Evolutionary conservation across 192 early-diverging fungal genomes (phyloP).

Genomic region (Helicostylum pulchrum): DNA sequence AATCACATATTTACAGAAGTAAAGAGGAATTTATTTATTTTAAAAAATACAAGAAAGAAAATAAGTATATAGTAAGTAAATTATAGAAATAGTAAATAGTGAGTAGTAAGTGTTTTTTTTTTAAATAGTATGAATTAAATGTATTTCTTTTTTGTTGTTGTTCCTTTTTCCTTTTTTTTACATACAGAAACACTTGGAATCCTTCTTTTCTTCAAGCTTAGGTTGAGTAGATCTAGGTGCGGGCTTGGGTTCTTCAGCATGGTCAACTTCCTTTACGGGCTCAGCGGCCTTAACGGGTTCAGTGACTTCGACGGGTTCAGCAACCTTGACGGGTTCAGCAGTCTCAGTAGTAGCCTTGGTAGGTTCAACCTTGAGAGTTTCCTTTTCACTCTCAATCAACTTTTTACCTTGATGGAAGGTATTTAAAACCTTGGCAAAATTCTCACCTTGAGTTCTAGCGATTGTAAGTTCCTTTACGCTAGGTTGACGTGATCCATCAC

Average conservation of each 20-base stretch:
- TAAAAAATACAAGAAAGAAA: not conserved
- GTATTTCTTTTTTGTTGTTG: not conserved
- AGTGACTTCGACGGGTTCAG: not conserved
- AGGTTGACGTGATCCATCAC: conserved; percentile 66
- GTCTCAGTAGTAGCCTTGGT: not conserved
- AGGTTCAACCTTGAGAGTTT: not conserved
- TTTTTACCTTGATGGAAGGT: conserved; percentile 24
- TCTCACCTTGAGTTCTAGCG: conserved; percentile 56
- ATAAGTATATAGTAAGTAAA: too few species aligned
- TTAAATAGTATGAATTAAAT: not conserved
- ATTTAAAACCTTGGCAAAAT: conserved; percentile 49
- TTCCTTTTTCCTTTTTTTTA: conserved; percentile 2
- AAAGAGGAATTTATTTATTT: not conserved
- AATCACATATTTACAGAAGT: too few species aligned
- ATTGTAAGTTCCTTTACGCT: conserved; percentile 64
- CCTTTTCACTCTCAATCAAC: not conserved
- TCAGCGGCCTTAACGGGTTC: not conserved
- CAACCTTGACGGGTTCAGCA: not conserved
- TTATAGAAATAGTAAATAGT: too few species aligned
- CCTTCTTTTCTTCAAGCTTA: not conserved
- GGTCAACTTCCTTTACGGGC: not conserved
- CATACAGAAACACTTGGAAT: conserved; percentile 16
- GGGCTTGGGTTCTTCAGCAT: not conserved
- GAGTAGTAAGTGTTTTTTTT: too few species aligned
- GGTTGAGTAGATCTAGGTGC: not conserved